phyloP scores from a whole-genome alignment of 768 basidiomycete genomes.

The Termitomyces sp. region DNA sequence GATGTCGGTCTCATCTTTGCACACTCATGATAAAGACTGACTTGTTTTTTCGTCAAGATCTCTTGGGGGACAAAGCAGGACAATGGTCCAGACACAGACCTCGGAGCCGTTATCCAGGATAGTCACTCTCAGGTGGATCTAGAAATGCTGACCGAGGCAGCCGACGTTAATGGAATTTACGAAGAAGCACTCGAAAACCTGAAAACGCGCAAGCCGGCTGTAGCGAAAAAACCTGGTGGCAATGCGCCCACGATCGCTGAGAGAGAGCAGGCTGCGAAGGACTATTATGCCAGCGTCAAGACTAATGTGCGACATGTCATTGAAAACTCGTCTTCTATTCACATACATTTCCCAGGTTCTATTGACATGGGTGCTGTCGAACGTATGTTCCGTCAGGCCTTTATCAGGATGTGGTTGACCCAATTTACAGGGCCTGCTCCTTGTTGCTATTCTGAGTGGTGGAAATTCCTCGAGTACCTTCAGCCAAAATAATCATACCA shows the following conservation, averaged over 20 bases:
- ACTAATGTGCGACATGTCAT: slow-evolving; percentile 52
- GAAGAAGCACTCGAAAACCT: slow-evolving; percentile 79
- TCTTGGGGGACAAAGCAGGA: slow-evolving; percentile 98
- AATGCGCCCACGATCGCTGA: slow-evolving; percentile 42
- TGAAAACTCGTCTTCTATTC: not conserved
- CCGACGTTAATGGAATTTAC: slow-evolving; percentile 79
- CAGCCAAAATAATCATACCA: slow-evolving; percentile 35
- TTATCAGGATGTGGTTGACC: not conserved
- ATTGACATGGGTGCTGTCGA: slow-evolving; percentile 78
- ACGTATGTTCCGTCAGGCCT: slow-evolving; percentile 40
- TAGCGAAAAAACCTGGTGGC: slow-evolving; percentile 20
- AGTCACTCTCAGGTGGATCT: slow-evolving; percentile 81
- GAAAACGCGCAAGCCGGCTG: slow-evolving; percentile 39
- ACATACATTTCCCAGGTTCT: slow-evolving; percentile 38
- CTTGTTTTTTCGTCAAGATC: slow-evolving; percentile 39
- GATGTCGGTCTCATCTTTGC: slow-evolving; percentile 45
- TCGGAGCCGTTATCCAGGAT: slow-evolving; percentile 81
- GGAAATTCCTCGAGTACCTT: slow-evolving; percentile 56
- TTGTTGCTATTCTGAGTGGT: slow-evolving; percentile 64
- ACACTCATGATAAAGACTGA: not conserved
- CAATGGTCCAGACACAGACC: slow-evolving; percentile 61
- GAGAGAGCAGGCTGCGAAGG: slow-evolving; percentile 68
- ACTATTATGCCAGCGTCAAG: slow-evolving; percentile 84
- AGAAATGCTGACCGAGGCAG: slow-evolving; percentile 75
- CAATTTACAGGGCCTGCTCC: slow-evolving; percentile 52